Evolutionary conservation across 371 early-diverging fungal genomes (phyloP).

Genomic region (Rhizopus sp.): DNA sequence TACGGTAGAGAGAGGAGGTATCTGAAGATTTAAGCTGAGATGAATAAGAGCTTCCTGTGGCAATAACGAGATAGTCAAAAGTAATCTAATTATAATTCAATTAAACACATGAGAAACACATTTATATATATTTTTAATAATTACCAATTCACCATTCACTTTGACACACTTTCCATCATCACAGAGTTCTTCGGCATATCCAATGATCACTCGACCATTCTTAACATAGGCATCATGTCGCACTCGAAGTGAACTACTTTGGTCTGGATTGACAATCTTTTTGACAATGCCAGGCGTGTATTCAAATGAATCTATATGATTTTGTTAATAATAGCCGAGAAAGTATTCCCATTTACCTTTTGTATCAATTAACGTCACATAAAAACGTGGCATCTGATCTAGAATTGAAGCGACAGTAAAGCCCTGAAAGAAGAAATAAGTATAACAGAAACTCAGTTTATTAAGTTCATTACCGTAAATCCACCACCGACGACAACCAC

Average conservation of each 20-base stretch:
- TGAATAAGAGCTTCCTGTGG: conserved; percentile 66
- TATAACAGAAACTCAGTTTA: not conserved
- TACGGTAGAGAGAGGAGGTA: conserved; percentile 36
- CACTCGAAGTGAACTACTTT: conserved; percentile 30
- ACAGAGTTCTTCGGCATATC: conserved; percentile 31
- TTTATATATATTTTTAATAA: conserved; percentile 2
- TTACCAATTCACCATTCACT: conserved; percentile 31
- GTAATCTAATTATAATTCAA: conserved; percentile 32
- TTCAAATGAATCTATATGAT: conserved; percentile 38
- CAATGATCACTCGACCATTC: conserved; percentile 39
- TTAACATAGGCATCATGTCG: conserved; percentile 42
- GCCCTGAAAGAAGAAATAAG: conserved; percentile 23
- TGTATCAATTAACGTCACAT: conserved; percentile 42
- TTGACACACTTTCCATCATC: conserved; percentile 25
- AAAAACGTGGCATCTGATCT: conserved; percentile 43
- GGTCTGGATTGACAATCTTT: conserved; percentile 19
- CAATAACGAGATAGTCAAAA: conserved; percentile 75
- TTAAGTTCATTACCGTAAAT: conserved; percentile 32
- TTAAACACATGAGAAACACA: not conserved
- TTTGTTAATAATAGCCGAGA: not conserved
- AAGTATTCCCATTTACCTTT: conserved; percentile 27
- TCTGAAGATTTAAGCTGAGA: conserved; percentile 49
- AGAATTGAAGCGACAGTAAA: conserved; percentile 44
- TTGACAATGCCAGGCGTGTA: conserved; percentile 30
- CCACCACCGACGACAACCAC: conserved; percentile 43